Evolutionary conservation across 495 filamentous ascomycete species (phyloP).

Genomic region (Talaromyces adpressus): DNA sequence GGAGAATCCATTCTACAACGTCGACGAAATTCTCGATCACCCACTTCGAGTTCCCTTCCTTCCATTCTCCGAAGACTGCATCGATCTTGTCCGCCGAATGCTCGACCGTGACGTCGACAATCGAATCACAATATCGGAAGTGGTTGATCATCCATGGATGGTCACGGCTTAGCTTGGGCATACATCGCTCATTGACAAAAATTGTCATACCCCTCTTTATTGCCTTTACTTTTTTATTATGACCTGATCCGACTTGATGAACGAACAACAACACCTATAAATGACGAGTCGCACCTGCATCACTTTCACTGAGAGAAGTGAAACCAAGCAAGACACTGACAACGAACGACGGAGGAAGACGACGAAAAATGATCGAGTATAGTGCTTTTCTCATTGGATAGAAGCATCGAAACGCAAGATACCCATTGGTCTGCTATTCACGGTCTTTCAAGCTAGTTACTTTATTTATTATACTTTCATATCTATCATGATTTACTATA

Average conservation of each 20-base stretch:
- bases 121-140: conserved; percentile 73
- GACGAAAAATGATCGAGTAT: background rate
- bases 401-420: conserved; percentile 9
- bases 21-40: conserved; percentile 98
- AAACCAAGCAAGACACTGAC: background rate
- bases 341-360: background rate
- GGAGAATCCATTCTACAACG: conserved; percentile 98
- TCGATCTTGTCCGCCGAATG: conserved; percentile 85
- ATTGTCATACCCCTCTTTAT: background rate
- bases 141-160: conserved; percentile 81
- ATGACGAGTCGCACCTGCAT: background rate
- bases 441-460: background rate
- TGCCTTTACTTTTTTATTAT: background rate
- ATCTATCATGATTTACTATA: background rate
- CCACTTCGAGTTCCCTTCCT: conserved; percentile 87
- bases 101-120: conserved; percentile 81
- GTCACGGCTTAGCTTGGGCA: conserved; percentile 15
- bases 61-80: conserved; percentile 78
- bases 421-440: conserved; percentile 6
- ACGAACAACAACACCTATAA: background rate
- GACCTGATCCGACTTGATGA: background rate
- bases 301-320: background rate
- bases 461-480: conserved; percentile 11
- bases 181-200: background rate
- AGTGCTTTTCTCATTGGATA: conserved; percentile 7